Evolutionary conservation across 1,284 basidiomycete genomes (phyloP), one percentile per base, ranked within the genome.

Genomic region (Cystobasidiaceae sp.): DNA sequence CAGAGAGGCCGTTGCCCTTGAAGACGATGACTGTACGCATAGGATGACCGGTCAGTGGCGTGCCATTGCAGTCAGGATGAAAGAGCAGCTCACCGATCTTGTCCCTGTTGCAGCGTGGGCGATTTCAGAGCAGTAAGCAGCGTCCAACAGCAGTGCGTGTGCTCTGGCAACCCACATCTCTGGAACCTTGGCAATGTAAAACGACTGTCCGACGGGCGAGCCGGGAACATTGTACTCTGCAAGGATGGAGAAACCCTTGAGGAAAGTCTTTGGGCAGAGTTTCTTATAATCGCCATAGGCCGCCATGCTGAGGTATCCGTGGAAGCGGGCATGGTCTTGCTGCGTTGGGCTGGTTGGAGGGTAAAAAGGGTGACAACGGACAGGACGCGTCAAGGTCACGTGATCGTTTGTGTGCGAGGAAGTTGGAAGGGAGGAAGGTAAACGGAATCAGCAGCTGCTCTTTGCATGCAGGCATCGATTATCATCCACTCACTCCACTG

Each of bases 11-110:
- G 37, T 54, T 54, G 27, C 69, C 69, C 61, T 66, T 68, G 49
- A 70, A 70, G 27, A 70, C 69, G 37, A 70, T 60, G 15, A 70
- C 69, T n/a, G n/a, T 9, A 9, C 37, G n/a, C n/a, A 46, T 44
- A 45, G 28, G 9, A 28, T n/a, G 41, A 25, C 17, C 15, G 15
- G 7, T 19, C n/a, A 51, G 43, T n/a, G n/a, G n/a, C n/a, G n/a
- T n/a, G n/a, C n/a, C n/a, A n/a, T n/a, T n/a, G n/a, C n/a, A n/a
- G n/a, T n/a, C n/a, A n/a, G n/a, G n/a, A n/a, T n/a, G n/a, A n/a
- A n/a, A n/a, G n/a, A n/a, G n/a, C n/a, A n/a, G n/a, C n/a, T n/a
- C n/a, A n/a, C n/a, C 7, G 8, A 28, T 25, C 17, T 46, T 21
- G 17, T 49, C n/a, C n/a, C n/a, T n/a, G n/a, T n/a, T n/a, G n/a